These are phyloP conservation scores for Salix brachista DNA, from an alignment of 345 rosid genomes.

Conservation along the genomic window DNA sequence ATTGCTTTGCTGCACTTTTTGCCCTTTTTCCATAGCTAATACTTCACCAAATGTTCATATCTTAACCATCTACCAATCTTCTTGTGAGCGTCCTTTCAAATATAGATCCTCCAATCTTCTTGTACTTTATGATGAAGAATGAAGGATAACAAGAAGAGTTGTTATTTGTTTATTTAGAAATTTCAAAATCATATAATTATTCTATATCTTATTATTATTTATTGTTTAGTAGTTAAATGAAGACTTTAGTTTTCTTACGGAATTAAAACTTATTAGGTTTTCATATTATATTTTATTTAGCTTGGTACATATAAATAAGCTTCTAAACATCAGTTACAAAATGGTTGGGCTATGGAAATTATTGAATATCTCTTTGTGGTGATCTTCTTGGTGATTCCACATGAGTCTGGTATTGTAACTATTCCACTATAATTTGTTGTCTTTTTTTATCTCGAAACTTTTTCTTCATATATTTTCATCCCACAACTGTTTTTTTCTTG, in stretches of 20 bases:
- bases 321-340: not conserved
- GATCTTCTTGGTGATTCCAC: not conserved
- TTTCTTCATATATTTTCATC: too few relatives aligned
- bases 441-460: too few relatives aligned
- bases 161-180: too few relatives aligned
- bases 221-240: too few relatives aligned
- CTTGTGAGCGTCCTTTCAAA: not conserved
- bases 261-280: not conserved
- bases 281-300: not conserved
- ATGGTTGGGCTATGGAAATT: not conserved
- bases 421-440: too few relatives aligned
- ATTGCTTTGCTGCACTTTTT: slow-evolving; percentile 1
- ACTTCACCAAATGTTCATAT: not conserved
- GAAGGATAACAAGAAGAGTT: too few relatives aligned
- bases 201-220: too few relatives aligned
- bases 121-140: not conserved
- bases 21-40: not conserved
- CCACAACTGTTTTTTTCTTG: too few relatives aligned
- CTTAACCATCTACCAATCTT: not conserved
- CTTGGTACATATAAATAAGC: not conserved
- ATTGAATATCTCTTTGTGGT: not conserved
- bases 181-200: too few relatives aligned
- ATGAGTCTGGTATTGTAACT: too few relatives aligned
- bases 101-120: not conserved
- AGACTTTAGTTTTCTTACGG: not conserved